phyloP scores from a whole-genome alignment of 1,139 yeast species.

The Kurtzmaniella quercitrusa region DNA sequence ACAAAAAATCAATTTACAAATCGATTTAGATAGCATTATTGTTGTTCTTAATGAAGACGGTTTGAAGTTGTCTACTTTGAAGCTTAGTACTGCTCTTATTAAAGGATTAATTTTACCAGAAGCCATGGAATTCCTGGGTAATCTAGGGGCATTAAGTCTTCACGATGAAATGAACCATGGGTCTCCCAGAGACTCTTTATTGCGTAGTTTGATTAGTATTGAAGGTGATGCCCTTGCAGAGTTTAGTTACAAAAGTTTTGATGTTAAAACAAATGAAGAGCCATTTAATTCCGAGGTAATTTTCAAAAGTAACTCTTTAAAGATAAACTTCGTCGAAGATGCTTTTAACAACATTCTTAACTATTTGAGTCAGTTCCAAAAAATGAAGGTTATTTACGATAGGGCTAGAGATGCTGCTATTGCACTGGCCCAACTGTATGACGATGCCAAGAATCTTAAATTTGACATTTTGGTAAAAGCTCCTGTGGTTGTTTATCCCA shows the following conservation, averaged over 20 bases:
- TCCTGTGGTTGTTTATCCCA: constrained; percentile 81
- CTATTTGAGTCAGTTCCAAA: constrained; percentile 70
- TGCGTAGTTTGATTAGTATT: constrained; percentile 68
- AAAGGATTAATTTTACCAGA: constrained; percentile 68
- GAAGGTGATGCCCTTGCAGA: constrained; percentile 84
- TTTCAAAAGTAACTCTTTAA: constrained; percentile 72
- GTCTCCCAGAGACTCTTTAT: constrained; percentile 51
- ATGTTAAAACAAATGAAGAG: constrained; percentile 43
- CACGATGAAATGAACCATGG: constrained; percentile 74
- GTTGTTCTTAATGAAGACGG: constrained; percentile 82
- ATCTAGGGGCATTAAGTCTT: constrained; percentile 74
- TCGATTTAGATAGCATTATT: constrained; percentile 70
- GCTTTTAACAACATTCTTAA: constrained; percentile 66
- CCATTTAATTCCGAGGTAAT: constrained; percentile 58
- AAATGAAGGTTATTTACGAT: constrained; percentile 86
- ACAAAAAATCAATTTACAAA: constrained; percentile 65
- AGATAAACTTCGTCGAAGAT: constrained; percentile 74
- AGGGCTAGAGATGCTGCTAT: constrained; percentile 82
- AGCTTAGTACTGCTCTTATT: constrained; percentile 70
- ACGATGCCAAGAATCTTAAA: constrained; percentile 58
- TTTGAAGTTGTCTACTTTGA: constrained; percentile 72
- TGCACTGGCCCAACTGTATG: constrained; percentile 60
- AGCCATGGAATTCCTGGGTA: constrained; percentile 69
- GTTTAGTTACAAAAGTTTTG: constrained; percentile 78
- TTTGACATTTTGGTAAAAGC: constrained; percentile 72